Conservation (phyloP, 768 basidiomycete genomes). For the Paxillus ammoniavirescens region DNA sequence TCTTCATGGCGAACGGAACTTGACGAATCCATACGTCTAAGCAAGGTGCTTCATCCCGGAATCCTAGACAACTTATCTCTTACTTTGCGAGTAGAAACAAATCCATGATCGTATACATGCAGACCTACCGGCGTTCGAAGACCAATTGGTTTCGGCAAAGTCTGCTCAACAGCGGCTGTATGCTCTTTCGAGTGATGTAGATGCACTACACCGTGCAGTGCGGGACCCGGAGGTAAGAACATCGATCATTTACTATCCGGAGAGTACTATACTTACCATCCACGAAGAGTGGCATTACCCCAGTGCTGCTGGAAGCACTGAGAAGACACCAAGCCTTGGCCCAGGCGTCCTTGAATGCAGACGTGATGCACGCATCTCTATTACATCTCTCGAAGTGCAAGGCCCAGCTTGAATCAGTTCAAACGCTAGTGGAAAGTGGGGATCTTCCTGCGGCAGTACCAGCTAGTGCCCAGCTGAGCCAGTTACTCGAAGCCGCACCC, state of each 20-base stretch:
- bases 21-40: slow-evolving; percentile 64
- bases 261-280: slow-evolving; percentile 10
- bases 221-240: slow-evolving; percentile 57
- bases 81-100: slow-evolving; percentile 44
- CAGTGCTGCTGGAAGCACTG: slow-evolving; percentile 54
- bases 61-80: slow-evolving; percentile 6
- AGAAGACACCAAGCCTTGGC: slow-evolving; percentile 60
- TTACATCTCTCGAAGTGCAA: slow-evolving; percentile 55
- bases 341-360: slow-evolving; percentile 59
- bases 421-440: slow-evolving; percentile 50
- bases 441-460: slow-evolving; percentile 62
- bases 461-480: slow-evolving; percentile 41
- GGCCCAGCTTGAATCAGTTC: slow-evolving; percentile 43
- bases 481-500: slow-evolving; percentile 47
- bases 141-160: slow-evolving; percentile 59
- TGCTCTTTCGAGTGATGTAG: slow-evolving; percentile 51
- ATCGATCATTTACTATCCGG: not conserved
- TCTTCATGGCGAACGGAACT: slow-evolving; percentile 72
- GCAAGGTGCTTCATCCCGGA: slow-evolving; percentile 52
- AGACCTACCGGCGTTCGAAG: slow-evolving; percentile 61
- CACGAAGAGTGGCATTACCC: slow-evolving; percentile 64
- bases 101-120: slow-evolving; percentile 73
- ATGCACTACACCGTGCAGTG: slow-evolving; percentile 47
- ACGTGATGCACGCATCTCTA: slow-evolving; percentile 48
- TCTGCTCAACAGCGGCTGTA: slow-evolving; percentile 61